Conservation (phyloP, 2,329 filamentous ascomycete genomes). For the Apiospora rasikravindrae region DNA sequence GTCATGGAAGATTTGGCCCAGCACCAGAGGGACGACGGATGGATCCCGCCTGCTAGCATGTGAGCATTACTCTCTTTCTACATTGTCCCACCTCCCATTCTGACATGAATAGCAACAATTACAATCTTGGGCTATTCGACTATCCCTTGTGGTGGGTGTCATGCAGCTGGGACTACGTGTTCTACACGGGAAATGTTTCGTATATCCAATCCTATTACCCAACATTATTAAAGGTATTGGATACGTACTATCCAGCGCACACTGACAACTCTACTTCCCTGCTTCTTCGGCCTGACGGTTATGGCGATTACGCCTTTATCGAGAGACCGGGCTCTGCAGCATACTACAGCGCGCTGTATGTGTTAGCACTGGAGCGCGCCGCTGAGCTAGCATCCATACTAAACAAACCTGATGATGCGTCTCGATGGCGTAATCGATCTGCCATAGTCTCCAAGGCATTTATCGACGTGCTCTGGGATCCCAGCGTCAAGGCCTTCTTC, state of each 20-base stretch:
- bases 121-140: constrained; percentile 54
- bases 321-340: constrained; percentile 52
- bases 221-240: constrained; percentile 46
- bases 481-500: constrained; percentile 48
- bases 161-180: constrained; percentile 52
- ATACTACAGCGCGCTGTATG: constrained; percentile 59
- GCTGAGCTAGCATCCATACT: constrained; percentile 46
- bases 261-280: constrained; percentile 46
- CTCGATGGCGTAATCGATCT: constrained; percentile 47
- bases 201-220: constrained; percentile 50
- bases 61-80: constrained; percentile 32
- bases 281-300: constrained; percentile 48
- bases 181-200: constrained; percentile 53
- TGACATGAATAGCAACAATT: constrained; percentile 42
- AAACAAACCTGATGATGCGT: constrained; percentile 39
- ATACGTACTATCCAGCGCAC: constrained; percentile 51
- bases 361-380: constrained; percentile 50
- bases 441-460: constrained; percentile 42
- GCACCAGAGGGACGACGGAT: constrained; percentile 56
- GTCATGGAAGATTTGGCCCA: constrained; percentile 54
- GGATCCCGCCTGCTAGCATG: constrained; percentile 61
- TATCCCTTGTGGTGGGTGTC: constrained; percentile 60
- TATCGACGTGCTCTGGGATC: constrained; percentile 48
- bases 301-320: constrained; percentile 59
- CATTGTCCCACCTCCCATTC: background rate